Conservation (phyloP, 2,329 filamentous ascomycete genomes). For the Neofusicoccum sp. region DNA sequence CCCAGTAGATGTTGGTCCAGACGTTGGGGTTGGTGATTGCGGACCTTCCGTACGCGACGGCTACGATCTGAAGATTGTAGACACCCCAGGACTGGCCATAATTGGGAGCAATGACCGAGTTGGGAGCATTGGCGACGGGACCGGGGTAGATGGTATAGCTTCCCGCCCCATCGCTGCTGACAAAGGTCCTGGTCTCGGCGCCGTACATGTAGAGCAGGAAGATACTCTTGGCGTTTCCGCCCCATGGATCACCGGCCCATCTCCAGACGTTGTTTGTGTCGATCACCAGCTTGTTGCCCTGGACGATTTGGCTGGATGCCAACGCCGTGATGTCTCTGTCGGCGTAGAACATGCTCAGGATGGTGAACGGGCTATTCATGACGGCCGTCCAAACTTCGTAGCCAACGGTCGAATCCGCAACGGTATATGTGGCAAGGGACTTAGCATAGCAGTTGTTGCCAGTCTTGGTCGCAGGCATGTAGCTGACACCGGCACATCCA, state of each 20-base stretch:
- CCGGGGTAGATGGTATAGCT: background rate
- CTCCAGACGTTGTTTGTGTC: background rate
- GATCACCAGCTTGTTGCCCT: background rate
- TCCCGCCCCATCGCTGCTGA: background rate
- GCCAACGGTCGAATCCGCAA: background rate
- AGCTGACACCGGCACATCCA: background rate
- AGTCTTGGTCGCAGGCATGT: background rate
- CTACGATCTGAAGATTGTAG: background rate
- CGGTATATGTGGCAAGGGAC: background rate
- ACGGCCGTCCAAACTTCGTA: background rate
- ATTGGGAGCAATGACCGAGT: background rate
- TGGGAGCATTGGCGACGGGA: background rate
- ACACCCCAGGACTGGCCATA: background rate
- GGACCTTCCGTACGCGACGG: background rate
- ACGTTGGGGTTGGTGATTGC: background rate
- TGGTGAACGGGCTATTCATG: slow-evolving; percentile 4
- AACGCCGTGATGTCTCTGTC: background rate
- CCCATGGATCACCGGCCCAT: background rate
- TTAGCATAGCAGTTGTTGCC: background rate
- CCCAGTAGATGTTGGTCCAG: background rate
- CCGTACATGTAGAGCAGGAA: slow-evolving; percentile 12
- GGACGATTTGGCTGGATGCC: background rate
- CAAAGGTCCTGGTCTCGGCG: background rate
- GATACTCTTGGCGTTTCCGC: background rate
- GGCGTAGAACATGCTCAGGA: slow-evolving; percentile 2